Conservation (phyloP, 768 basidiomycete species). For the Rhodotorula taiwanensis region DNA sequence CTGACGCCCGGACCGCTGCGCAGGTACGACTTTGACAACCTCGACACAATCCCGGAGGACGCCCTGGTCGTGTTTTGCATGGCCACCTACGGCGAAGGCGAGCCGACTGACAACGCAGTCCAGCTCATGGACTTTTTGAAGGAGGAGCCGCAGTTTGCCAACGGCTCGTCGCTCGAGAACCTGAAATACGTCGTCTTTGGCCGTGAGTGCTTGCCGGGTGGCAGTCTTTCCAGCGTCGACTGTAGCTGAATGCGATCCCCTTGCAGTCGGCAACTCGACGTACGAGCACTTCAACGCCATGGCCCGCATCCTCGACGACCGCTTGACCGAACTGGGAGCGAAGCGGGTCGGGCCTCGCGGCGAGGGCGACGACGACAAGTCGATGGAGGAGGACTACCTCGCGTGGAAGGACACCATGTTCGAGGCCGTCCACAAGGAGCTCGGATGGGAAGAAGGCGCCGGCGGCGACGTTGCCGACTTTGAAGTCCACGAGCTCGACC, state of each 20-base stretch:
- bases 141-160: constrained; percentile 76
- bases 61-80: constrained; percentile 86
- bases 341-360: constrained; percentile 78
- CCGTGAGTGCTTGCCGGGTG: constrained; percentile 45
- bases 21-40: constrained; percentile 86
- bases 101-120: constrained; percentile 96
- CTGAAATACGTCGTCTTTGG: constrained; percentile 93
- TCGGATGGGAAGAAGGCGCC: constrained; percentile 91
- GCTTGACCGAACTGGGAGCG: constrained; percentile 72
- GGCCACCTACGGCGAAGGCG: constrained; percentile 98
- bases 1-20: no score
- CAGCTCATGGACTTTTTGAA: constrained; percentile 85
- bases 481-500: constrained; percentile 68
- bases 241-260: neutral
- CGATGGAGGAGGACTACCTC: constrained; percentile 99
- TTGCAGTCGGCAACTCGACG: constrained; percentile 56
- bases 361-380: constrained; percentile 98
- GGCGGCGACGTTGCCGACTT: constrained; percentile 94
- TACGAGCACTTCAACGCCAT: constrained; percentile 97
- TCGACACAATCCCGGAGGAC: constrained; percentile 82
- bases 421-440: constrained; percentile 70
- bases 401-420: constrained; percentile 99
- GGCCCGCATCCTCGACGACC: constrained; percentile 65
- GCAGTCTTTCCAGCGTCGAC: neutral
- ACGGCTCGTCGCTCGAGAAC: constrained; percentile 65